A percentile compares a stretch with the other conserved stretches of the same genome.
Evolutionary conservation across 1,284 basidiomycete genomes (phyloP).

Genomic region (Cryptococcus jaspeensis): DNA sequence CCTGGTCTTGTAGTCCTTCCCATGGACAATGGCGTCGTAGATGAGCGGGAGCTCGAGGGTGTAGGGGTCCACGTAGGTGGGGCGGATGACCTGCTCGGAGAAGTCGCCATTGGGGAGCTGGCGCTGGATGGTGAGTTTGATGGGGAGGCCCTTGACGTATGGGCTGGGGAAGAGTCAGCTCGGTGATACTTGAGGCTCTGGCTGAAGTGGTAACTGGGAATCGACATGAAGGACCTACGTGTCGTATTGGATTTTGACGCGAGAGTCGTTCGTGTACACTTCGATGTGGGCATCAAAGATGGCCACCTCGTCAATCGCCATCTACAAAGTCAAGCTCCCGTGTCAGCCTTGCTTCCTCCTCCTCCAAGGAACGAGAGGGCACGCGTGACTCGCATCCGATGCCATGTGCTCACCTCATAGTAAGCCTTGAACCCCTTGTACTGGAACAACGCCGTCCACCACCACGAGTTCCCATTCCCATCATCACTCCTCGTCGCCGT

Average conservation of each 20-base stretch:
- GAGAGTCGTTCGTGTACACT: constrained; percentile 48
- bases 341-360: constrained; percentile 19
- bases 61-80: constrained; percentile 52
- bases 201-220: background rate
- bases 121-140: constrained; percentile 45
- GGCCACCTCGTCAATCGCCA: constrained; percentile 49
- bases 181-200: background rate
- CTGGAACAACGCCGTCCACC: constrained; percentile 28
- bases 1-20: constrained; percentile 37
- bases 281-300: constrained; percentile 54
- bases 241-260: constrained; percentile 51
- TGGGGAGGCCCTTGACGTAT: constrained; percentile 52
- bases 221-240: constrained; percentile 34
- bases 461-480: constrained; percentile 21
- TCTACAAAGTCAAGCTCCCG: constrained; percentile 22
- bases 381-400: background rate
- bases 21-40: constrained; percentile 37
- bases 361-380: background rate
- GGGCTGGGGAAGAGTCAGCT: too few species aligned
- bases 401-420: constrained; percentile 35
- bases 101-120: constrained; percentile 38
- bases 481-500: constrained; percentile 27
- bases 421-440: constrained; percentile 40
- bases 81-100: constrained; percentile 38
- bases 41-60: constrained; percentile 43